Evolutionary conservation across 2,329 filamentous ascomycete species (phyloP), one percentile per base, ranked within the genome.

Genomic region (Ceratocystis colombiana): DNA sequence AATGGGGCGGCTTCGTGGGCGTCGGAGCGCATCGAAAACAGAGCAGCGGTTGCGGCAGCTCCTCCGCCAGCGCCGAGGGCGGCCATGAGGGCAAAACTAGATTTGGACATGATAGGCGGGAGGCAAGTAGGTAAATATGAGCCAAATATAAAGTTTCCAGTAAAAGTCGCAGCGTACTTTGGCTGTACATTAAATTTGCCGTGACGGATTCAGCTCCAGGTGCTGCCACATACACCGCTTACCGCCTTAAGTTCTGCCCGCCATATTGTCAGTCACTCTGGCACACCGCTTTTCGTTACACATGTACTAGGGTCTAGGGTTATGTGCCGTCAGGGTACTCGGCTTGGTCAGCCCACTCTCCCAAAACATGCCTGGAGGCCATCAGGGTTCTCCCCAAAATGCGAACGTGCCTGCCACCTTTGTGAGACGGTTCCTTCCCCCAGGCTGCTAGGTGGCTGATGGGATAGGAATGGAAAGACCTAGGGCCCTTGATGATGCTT

Each of bases 11-110:
- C 12, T 10, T 53, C 20, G 20, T 53, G 48, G 20, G 48, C 20
- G 66, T 59, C 61, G 67, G 79, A 77, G 71, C 83, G 80, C 68
- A 85, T 76, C 1, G 84, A 82, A 73, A 82, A 87, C 77, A 88
- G 82, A 68, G 87, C 79, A 37, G 89, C 81, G 67, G 88, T 92
- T 67, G 88, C 77, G 67, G 87, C 88, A 67, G 88, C 89, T 68
- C 89, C 89, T 64, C 88, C 86, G 74, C 87, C 87, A 71, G 88
- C 89, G 74, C 88, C 85, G 72, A 88, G 82, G 69, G 86, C 87
- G 71, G 88, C 89, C 72, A 92, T 86, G 68, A 89, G 80, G 70
- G 87, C 88, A 71, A 93, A 73, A 44, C 88, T 90, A 28, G 85
- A 80, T 76, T 92, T 93, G 68, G 89, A 91, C 89, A 93, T 93